Evolutionary conservation across 164 flowering plant species (phyloP).

Genomic region (Tetracentron sinense): DNA sequence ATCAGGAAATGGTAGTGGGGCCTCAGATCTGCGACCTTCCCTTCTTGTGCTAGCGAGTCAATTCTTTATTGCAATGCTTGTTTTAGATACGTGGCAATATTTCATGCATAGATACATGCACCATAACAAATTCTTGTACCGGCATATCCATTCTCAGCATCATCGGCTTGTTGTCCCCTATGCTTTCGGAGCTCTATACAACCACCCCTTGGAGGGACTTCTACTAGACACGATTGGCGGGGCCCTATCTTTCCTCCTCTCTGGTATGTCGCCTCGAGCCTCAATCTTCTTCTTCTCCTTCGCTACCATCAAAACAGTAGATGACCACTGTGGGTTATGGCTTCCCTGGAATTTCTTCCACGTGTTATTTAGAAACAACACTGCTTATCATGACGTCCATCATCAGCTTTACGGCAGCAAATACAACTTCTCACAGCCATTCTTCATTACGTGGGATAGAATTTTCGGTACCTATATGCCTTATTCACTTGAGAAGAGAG

Average conservation of each 20-base stretch:
- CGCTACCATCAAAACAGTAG: slow-evolving; percentile 90
- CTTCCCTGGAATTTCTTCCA: slow-evolving; percentile 93
- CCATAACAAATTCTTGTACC: slow-evolving; percentile 85
- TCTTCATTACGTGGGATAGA: slow-evolving; percentile 87
- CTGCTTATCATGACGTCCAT: slow-evolving; percentile 95
- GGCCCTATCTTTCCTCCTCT: slow-evolving; percentile 76
- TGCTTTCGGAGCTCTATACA: slow-evolving; percentile 92
- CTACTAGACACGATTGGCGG: slow-evolving; percentile 91
- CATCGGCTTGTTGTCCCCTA: slow-evolving; percentile 93
- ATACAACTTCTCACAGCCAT: slow-evolving; percentile 94
- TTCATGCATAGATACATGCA: slow-evolving; percentile 97
- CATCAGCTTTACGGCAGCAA: slow-evolving; percentile 92
- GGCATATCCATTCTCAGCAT: slow-evolving; percentile 88
- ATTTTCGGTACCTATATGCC: slow-evolving; percentile 96
- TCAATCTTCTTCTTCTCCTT: slow-evolving; percentile 96
- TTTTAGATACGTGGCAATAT: slow-evolving; percentile 94
- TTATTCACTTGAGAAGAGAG: slow-evolving; percentile 68
- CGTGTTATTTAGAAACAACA: slow-evolving; percentile 69
- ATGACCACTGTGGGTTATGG: slow-evolving; percentile 95
- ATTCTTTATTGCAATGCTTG: slow-evolving; percentile 70
- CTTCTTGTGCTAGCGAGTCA: slow-evolving; percentile 48
- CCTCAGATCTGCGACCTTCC: slow-evolving; percentile 29
- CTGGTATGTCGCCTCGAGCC: slow-evolving; percentile 91
- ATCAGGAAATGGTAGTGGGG: slow-evolving; percentile 38
- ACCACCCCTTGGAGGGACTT: slow-evolving; percentile 90